A percentile compares a stretch with the other conserved stretches of the same genome.
phyloP scores from a whole-genome alignment of 2,329 filamentous ascomycete species.

The Chalaropsis thielavioides region DNA sequence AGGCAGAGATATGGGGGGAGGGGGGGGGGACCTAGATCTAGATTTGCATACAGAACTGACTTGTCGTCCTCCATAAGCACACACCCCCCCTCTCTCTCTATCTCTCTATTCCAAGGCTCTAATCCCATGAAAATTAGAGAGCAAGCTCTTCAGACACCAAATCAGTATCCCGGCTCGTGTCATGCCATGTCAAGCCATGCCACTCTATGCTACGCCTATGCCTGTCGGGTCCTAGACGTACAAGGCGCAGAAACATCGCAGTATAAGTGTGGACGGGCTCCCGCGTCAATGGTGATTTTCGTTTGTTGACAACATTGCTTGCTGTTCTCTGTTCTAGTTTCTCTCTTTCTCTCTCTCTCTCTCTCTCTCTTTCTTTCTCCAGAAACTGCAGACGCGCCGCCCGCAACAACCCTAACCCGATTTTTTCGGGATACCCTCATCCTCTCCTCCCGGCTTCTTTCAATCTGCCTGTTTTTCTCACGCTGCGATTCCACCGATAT shows the following conservation, averaged over 20 bases:
- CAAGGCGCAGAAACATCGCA: not conserved
- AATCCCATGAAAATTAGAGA: not conserved
- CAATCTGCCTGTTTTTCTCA: too few relatives aligned
- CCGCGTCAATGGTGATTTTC: not conserved
- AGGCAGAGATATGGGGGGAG: too few relatives aligned
- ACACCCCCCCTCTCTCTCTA: not conserved
- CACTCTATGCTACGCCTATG: not conserved
- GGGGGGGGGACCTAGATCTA: not conserved
- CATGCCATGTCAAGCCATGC: not conserved
- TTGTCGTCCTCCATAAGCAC: constrained; percentile 1
- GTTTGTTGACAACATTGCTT: too few relatives aligned
- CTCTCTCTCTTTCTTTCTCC: too few relatives aligned
- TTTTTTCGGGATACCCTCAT: too few relatives aligned
- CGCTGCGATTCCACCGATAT: too few relatives aligned
- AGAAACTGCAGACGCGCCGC: too few relatives aligned
- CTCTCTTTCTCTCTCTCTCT: too few relatives aligned
- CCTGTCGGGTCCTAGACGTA: not conserved
- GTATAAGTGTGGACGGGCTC: not conserved
- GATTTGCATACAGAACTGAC: not conserved
- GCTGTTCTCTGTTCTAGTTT: too few relatives aligned
- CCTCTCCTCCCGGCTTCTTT: too few relatives aligned
- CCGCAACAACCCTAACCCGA: too few relatives aligned
- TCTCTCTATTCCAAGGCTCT: not conserved
- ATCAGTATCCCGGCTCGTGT: not conserved
- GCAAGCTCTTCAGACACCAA: not conserved